Percentiles rank a stretch among this genome's conserved stretches.
Conservation (phyloP, 2,329 filamentous ascomycete species). For the Zasmidium angulare region DNA sequence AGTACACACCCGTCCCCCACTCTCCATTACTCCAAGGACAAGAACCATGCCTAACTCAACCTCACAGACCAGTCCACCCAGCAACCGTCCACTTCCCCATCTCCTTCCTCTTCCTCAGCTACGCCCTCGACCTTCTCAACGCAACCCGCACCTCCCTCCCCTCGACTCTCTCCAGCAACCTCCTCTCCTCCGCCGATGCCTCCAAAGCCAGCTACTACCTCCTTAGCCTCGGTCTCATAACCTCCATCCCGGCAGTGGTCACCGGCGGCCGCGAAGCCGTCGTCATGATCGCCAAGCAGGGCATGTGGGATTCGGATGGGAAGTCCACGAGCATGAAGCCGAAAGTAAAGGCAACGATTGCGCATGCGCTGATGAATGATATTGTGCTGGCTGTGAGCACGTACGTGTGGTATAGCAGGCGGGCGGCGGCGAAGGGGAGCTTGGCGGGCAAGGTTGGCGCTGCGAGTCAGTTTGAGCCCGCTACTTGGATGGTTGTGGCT, state of each 20-base stretch:
- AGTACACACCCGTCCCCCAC: slow-evolving; percentile 5
- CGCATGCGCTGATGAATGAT: slow-evolving; percentile 47
- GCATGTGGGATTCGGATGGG: slow-evolving; percentile 39
- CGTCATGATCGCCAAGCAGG: slow-evolving; percentile 44
- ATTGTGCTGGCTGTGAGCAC: slow-evolving; percentile 39
- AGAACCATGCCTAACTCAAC: no score
- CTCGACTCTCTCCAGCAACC: slow-evolving; percentile 29
- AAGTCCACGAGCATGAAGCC: slow-evolving; percentile 37
- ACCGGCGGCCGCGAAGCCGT: slow-evolving; percentile 40
- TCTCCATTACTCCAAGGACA: no score
- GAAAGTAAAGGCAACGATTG: slow-evolving; percentile 43
- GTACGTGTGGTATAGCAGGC: slow-evolving; percentile 45
- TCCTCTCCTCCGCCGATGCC: slow-evolving; percentile 37
- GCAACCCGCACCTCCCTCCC: slow-evolving; percentile 38
- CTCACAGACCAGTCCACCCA: slow-evolving; percentile 44
- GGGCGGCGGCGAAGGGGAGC: slow-evolving; percentile 29
- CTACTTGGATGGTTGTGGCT: slow-evolving; percentile 37
- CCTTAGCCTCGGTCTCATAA: slow-evolving; percentile 41
- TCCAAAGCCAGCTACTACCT: slow-evolving; percentile 46
- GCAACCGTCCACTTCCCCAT: slow-evolving; percentile 50
- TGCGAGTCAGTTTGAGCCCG: slow-evolving; percentile 37
- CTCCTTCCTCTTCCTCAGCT: slow-evolving; percentile 45
- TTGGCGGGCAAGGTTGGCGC: slow-evolving; percentile 29
- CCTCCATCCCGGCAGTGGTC: slow-evolving; percentile 34
- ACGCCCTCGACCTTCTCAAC: slow-evolving; percentile 41